phyloP scores from a whole-genome alignment of 106 monocot genomes.

The Platanthera zijinensis region DNA sequence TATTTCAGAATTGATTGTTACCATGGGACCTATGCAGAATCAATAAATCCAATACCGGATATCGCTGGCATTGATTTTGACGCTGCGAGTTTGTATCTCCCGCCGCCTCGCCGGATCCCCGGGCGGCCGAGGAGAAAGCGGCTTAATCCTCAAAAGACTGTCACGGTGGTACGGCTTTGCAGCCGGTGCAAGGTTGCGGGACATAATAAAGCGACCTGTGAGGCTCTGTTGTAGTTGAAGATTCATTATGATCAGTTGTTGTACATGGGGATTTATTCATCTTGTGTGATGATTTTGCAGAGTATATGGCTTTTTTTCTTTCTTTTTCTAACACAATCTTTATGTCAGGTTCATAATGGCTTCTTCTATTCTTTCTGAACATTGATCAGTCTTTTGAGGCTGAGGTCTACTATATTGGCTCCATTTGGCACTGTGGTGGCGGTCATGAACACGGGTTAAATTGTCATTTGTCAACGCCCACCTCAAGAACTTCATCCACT shows the following conservation, averaged over 20 bases:
- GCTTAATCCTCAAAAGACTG: conserved; percentile 37
- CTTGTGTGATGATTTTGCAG: background rate
- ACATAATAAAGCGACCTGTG: conserved; percentile 86
- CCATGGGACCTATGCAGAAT: conserved; percentile 38
- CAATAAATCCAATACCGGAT: conserved; percentile 60
- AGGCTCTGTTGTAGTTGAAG: conserved; percentile 30
- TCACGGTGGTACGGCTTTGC: conserved; percentile 43
- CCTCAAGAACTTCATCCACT: too few species aligned
- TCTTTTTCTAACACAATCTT: background rate
- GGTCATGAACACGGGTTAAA: too few species aligned
- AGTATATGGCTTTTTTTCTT: background rate
- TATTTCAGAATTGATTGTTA: conserved; percentile 53
- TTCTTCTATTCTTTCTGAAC: too few species aligned
- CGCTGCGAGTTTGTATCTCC: conserved; percentile 34
- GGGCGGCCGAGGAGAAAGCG: conserved; percentile 53
- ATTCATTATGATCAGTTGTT: background rate
- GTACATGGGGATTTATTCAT: background rate
- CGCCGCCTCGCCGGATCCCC: conserved; percentile 32
- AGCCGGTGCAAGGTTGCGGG: conserved; percentile 77
- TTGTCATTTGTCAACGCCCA: too few species aligned
- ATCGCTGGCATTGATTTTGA: conserved; percentile 47
- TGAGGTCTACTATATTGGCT: too few species aligned
- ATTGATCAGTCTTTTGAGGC: too few species aligned
- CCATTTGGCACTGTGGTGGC: too few species aligned
- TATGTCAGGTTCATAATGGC: too few species aligned